These are phyloP conservation scores for Diaporthe sp. DNA, from an alignment of 2,329 filamentous ascomycete species.

Conservation along the genomic window DNA sequence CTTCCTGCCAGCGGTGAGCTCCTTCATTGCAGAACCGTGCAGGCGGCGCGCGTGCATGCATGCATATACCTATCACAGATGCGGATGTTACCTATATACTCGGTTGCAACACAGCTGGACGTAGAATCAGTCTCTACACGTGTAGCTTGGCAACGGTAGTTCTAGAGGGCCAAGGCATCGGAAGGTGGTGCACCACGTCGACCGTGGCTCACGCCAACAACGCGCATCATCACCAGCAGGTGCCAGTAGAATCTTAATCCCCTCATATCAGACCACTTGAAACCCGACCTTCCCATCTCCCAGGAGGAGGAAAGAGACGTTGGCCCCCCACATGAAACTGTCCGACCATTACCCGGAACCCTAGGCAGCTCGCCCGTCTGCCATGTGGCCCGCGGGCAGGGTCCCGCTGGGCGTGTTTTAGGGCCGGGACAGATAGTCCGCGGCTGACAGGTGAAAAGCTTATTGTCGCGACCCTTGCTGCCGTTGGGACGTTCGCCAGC, in stretches of 20 bases:
- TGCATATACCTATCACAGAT: neutral
- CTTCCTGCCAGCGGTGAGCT: neutral
- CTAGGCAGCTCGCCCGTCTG: neutral
- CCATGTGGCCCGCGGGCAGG: constrained; percentile 1
- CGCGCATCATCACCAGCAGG: too few species aligned
- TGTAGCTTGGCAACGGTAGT: too few species aligned
- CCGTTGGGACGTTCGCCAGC: neutral
- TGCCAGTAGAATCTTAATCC: too few species aligned
- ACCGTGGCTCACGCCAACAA: too few species aligned
- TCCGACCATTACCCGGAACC: neutral
- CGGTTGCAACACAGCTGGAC: neutral
- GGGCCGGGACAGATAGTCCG: constrained; percentile 3
- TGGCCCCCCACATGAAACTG: constrained; percentile 2
- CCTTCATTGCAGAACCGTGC: neutral
- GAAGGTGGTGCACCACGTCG: too few species aligned
- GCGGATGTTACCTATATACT: neutral
- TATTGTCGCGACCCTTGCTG: neutral
- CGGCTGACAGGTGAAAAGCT: neutral
- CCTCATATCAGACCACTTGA: constrained; percentile 8
- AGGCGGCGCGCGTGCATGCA: neutral
- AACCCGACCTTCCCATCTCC: neutral
- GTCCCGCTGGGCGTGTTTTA: constrained; percentile 1
- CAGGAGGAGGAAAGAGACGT: neutral
- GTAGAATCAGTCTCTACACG: too few species aligned
- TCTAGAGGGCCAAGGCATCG: too few species aligned